These are phyloP conservation scores for Penicillium sp. DNA, from an alignment of 2,329 filamentous ascomycete species.

Conservation along the genomic window DNA sequence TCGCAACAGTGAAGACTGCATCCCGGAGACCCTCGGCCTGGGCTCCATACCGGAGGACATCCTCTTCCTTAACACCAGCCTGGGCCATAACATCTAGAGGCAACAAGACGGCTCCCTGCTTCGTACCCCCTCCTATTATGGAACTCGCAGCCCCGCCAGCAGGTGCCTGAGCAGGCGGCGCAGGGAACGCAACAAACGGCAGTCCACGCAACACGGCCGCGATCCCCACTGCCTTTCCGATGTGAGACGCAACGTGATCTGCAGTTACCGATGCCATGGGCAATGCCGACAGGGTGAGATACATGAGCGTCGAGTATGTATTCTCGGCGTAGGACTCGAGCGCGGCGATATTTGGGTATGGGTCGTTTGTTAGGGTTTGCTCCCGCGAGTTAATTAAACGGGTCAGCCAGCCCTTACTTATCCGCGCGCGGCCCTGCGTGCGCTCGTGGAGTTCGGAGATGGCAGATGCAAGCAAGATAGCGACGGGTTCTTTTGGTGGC, in stretches of 20 bases:
- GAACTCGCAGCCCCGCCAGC: conserved; percentile 45
- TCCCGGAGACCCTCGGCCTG: conserved; percentile 79
- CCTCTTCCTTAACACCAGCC: conserved; percentile 76
- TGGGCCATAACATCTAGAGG: conserved; percentile 89
- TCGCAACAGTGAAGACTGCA: conserved; percentile 88
- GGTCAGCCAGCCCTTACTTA: conserved; percentile 70
- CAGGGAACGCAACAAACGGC: conserved; percentile 79
- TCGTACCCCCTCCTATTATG: conserved; percentile 34
- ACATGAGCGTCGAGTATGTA: conserved; percentile 90
- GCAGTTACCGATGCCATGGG: conserved; percentile 78
- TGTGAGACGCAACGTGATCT: conserved; percentile 90
- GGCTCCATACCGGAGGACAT: conserved; percentile 77
- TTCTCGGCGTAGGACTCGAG: conserved; percentile 90
- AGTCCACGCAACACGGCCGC: conserved; percentile 80
- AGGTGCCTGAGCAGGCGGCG: conserved; percentile 56
- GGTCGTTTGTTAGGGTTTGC: conserved; percentile 76
- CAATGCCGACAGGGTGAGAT: conserved; percentile 76
- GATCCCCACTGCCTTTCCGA: conserved; percentile 91
- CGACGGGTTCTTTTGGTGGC: conserved; percentile 88
- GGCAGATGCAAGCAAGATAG: conserved; percentile 73
- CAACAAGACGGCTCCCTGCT: conserved; percentile 68
- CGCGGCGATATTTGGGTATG: conserved; percentile 68
- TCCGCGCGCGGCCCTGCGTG: conserved; percentile 47
- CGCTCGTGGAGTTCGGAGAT: conserved; percentile 56
- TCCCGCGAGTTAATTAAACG: conserved; percentile 79